These are phyloP conservation scores for Backusella circina DNA, from an alignment of 192 early-diverging fungal genomes.

Conservation along the genomic window DNA sequence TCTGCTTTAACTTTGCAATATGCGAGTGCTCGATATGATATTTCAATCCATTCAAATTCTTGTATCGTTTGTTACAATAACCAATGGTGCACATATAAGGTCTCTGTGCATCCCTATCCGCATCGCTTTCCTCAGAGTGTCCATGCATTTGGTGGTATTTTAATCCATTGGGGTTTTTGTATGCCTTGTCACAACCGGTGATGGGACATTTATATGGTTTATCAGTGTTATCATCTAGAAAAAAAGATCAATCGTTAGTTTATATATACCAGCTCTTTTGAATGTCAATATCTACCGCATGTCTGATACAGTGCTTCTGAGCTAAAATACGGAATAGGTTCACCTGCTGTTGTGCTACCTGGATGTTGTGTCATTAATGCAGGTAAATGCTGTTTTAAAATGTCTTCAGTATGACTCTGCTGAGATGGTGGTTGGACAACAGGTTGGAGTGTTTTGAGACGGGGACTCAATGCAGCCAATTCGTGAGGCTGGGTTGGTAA, in stretches of 20 bases:
- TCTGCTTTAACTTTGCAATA: slow-evolving; percentile 17
- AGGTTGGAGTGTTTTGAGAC: not conserved
- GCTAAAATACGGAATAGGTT: not conserved
- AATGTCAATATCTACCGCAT: not conserved
- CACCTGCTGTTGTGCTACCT: not conserved
- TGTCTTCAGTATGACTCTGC: slow-evolving; percentile 1
- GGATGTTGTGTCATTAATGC: not conserved
- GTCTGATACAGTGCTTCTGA: slow-evolving; percentile 11
- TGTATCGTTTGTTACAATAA: slow-evolving; percentile 86
- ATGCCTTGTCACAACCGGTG: slow-evolving; percentile 85
- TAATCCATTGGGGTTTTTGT: slow-evolving; percentile 97
- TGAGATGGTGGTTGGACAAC: not conserved
- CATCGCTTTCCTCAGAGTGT: slow-evolving; percentile 63
- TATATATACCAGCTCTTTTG: not conserved
- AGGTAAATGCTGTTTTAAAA: slow-evolving; percentile 6
- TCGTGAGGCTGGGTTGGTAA: slow-evolving; percentile 11
- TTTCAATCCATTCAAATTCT: slow-evolving; percentile 92
- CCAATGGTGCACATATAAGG: slow-evolving; percentile 70
- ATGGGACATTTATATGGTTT: slow-evolving; percentile 35
- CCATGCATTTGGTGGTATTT: slow-evolving; percentile 98
- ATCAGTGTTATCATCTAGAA: slow-evolving; percentile 5
- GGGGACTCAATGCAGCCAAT: not conserved
- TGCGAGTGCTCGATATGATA: slow-evolving; percentile 92
- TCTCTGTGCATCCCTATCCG: slow-evolving; percentile 50
- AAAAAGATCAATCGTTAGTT: not conserved